phyloP scores from a whole-genome alignment of 176 grass and related monocot genomes.

The Carex scoparia region DNA sequence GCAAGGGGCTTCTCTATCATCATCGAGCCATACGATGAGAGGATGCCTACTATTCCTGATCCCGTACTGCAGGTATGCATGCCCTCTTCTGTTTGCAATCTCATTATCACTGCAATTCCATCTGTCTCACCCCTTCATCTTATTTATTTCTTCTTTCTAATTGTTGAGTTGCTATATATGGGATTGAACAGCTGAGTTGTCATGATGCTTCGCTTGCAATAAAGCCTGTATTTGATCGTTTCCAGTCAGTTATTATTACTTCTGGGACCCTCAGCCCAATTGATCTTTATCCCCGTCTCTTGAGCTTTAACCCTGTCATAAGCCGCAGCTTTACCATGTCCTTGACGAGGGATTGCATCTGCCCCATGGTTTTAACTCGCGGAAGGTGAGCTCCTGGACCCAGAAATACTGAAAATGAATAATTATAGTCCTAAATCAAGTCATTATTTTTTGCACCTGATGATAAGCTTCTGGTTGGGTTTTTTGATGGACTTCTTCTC shows the following conservation, averaged over 20 bases:
- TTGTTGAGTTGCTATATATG: constrained; percentile 2
- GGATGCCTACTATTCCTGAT: constrained; percentile 91
- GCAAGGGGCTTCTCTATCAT: constrained; percentile 89
- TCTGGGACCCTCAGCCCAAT: constrained; percentile 96
- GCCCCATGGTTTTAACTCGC: constrained; percentile 94
- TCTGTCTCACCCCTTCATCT: not conserved
- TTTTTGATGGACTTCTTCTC: not conserved
- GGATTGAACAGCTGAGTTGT: constrained; percentile 77
- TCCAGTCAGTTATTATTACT: constrained; percentile 88
- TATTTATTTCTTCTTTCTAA: not conserved
- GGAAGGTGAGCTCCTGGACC: constrained; percentile 50
- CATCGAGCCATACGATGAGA: constrained; percentile 85
- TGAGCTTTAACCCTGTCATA: constrained; percentile 96
- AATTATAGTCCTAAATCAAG: not conserved
- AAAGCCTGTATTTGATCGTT: constrained; percentile 90
- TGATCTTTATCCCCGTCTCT: constrained; percentile 83
- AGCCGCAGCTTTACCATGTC: constrained; percentile 98
- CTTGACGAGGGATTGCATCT: constrained; percentile 94
- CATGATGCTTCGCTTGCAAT: constrained; percentile 95
- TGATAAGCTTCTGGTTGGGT: not conserved
- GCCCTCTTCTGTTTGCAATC: not conserved
- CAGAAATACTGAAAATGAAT: not conserved
- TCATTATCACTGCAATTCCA: constrained; percentile 10
- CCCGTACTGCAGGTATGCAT: constrained; percentile 69
- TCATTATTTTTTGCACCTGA: not conserved